These are phyloP conservation scores for Populus pruinosa DNA, from an alignment of 345 rosid species.

Conservation along the genomic window DNA sequence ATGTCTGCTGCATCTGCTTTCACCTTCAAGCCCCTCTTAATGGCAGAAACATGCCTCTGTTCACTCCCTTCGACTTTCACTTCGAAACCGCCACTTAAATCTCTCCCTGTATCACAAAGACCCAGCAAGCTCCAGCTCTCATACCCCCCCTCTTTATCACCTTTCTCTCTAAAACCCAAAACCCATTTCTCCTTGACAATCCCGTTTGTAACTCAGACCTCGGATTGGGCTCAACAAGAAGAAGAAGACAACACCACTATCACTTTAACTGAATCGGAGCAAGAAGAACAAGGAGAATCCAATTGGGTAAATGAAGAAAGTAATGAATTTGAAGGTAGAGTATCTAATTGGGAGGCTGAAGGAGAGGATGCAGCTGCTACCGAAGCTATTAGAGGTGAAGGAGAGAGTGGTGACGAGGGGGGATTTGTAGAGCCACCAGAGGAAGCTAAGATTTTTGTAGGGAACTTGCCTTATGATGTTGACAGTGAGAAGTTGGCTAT, in stretches of 20 bases:
- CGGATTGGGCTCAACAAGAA: conserved; percentile 30
- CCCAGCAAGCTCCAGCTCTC: conserved; percentile 27
- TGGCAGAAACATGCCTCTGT: conserved; percentile 51
- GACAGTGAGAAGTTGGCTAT: conserved; percentile 75
- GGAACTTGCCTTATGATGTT: conserved; percentile 74
- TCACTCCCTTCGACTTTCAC: conserved; percentile 40
- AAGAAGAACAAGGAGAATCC: conserved; percentile 6
- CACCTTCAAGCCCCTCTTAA: conserved; percentile 50
- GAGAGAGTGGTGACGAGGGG: conserved; percentile 31
- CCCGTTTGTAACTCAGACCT: conserved; percentile 54
- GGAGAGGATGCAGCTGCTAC: conserved; percentile 25
- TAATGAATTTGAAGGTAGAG: conserved; percentile 28
- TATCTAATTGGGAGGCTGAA: conserved; percentile 37
- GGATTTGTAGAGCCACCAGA: conserved; percentile 55
- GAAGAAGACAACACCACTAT: conserved; percentile 37
- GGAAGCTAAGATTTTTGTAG: conserved; percentile 83
- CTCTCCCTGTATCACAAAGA: conserved; percentile 29
- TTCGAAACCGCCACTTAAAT: conserved; percentile 35
- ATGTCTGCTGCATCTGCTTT: conserved; percentile 47
- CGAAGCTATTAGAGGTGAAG: conserved; percentile 19
- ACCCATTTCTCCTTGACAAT: conserved; percentile 38
- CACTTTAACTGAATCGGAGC: conserved; percentile 26
- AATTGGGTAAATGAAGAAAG: conserved; percentile 33
- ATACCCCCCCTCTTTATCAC: conserved; percentile 7
- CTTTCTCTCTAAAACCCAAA: conserved; percentile 37